Percentiles rank a stretch among this genome's conserved stretches.
Evolutionary conservation across 2,329 filamentous ascomycete species (phyloP).

Genomic region (Verticillium tricorpus): DNA sequence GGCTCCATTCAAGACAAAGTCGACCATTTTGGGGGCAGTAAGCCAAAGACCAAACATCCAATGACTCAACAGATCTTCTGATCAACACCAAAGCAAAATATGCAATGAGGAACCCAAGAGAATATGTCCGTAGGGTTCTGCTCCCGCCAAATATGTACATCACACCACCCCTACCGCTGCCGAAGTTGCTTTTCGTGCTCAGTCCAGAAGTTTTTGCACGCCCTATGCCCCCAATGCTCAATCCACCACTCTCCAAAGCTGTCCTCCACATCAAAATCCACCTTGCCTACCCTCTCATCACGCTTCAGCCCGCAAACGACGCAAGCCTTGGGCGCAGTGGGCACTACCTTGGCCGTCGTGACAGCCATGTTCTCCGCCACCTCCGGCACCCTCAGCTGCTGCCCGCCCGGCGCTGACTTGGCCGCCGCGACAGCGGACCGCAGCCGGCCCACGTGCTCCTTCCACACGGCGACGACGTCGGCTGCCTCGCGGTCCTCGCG

Average conservation of each 20-base stretch:
- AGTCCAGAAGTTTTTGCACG: constrained; percentile 82
- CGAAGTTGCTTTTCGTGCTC: constrained; percentile 66
- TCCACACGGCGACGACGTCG: constrained; percentile 73
- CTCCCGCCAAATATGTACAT: neutral
- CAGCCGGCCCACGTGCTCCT: constrained; percentile 68
- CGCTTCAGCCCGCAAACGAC: constrained; percentile 83
- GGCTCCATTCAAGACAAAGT: too few relatives aligned
- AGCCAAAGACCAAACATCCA: too few relatives aligned
- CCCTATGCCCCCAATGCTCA: constrained; percentile 78
- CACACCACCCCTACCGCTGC: constrained; percentile 48
- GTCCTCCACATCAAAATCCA: constrained; percentile 76
- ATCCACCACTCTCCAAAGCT: constrained; percentile 97
- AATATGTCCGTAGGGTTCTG: neutral
- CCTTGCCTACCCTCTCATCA: constrained; percentile 73
- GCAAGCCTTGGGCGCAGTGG: constrained; percentile 71
- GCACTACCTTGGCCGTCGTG: constrained; percentile 64
- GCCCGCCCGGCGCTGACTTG: constrained; percentile 39
- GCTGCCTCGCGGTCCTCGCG: constrained; percentile 82
- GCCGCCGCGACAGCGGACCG: constrained; percentile 66
- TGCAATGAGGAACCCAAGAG: too few relatives aligned
- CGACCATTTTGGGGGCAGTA: too few relatives aligned
- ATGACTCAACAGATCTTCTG: too few relatives aligned
- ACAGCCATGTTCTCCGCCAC: constrained; percentile 66
- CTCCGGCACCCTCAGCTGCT: constrained; percentile 58
- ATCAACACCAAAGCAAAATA: too few relatives aligned